Conservation (phyloP, 2,329 filamentous ascomycete species). For the Pyrenophora seminiperda region DNA sequence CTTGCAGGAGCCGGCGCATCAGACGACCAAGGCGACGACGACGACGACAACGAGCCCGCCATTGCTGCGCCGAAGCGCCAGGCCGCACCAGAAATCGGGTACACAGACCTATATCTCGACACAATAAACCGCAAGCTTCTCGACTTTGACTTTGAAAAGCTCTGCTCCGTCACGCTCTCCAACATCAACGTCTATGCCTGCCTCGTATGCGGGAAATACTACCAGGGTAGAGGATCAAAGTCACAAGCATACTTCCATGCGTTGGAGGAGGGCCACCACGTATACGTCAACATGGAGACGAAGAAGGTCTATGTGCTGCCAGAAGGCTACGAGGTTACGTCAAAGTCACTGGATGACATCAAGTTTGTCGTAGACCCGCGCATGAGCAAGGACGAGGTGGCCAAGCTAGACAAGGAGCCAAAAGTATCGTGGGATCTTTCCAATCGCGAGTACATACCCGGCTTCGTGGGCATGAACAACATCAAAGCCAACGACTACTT, state of each 20-base stretch:
- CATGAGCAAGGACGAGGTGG: conserved; percentile 80
- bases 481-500: conserved; percentile 99
- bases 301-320: conserved; percentile 91
- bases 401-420: conserved; percentile 72
- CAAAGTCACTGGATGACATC: conserved; percentile 94
- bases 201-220: conserved; percentile 97
- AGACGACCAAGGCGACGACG: conserved; percentile 37
- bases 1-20: conserved; percentile 45
- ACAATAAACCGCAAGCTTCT: conserved; percentile 91
- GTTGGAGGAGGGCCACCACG: conserved; percentile 92
- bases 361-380: conserved; percentile 95
- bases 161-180: conserved; percentile 92
- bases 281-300: conserved; percentile 96
- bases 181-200: conserved; percentile 99
- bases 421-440: conserved; percentile 74
- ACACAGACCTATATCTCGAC: conserved; percentile 95
- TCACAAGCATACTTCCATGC: conserved; percentile 98
- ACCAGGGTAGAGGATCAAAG: conserved; percentile 88
- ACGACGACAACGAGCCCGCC: conserved; percentile 48
- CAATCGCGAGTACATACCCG: conserved; percentile 86
- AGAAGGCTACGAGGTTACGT: conserved; percentile 95
- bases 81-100: conserved; percentile 79
- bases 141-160: conserved; percentile 98
- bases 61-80: conserved; percentile 66
- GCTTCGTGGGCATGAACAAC: conserved; percentile 99